A percentile compares a stretch with the other conserved stretches of the same genome.
phyloP scores from a whole-genome alignment of 495 filamentous ascomycete genomes.

The Annulohypoxylon nitens region DNA sequence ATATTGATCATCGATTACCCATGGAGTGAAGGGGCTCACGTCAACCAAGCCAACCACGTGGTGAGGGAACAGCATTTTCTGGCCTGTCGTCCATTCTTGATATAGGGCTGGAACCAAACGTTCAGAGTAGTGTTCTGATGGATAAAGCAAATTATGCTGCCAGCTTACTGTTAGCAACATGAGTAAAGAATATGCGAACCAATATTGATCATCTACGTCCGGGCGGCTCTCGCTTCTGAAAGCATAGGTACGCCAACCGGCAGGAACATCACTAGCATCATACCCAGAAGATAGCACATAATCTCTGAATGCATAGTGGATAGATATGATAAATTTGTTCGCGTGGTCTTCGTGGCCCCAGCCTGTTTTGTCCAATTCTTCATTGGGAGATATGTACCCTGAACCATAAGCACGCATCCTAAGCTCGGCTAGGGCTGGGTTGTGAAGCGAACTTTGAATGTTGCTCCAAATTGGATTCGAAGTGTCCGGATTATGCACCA shows the following conservation, averaged over 20 bases:
- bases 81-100: no score
- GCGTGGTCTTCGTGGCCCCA: constrained; percentile 34
- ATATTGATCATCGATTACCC: no score
- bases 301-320: neutral
- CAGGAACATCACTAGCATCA: neutral
- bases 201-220: constrained; percentile 25
- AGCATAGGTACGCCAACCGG: neutral
- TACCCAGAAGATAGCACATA: neutral
- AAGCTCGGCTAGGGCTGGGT: neutral
- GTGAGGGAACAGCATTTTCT: no score
- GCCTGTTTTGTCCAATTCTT: neutral
- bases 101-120: constrained; percentile 24
- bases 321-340: constrained; percentile 13
- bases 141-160: neutral
- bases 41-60: no score
- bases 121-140: neutral
- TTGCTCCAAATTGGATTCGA: constrained; percentile 13
- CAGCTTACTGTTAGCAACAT: constrained; percentile 15
- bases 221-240: neutral
- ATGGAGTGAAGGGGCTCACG: no score
- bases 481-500: neutral
- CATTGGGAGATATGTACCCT: neutral
- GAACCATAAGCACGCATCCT: neutral
- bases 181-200: constrained; percentile 34
- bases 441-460: constrained; percentile 5